Evolutionary conservation across 805 yeast species (phyloP).

Genomic region (Cyberlindnera lachancei): DNA sequence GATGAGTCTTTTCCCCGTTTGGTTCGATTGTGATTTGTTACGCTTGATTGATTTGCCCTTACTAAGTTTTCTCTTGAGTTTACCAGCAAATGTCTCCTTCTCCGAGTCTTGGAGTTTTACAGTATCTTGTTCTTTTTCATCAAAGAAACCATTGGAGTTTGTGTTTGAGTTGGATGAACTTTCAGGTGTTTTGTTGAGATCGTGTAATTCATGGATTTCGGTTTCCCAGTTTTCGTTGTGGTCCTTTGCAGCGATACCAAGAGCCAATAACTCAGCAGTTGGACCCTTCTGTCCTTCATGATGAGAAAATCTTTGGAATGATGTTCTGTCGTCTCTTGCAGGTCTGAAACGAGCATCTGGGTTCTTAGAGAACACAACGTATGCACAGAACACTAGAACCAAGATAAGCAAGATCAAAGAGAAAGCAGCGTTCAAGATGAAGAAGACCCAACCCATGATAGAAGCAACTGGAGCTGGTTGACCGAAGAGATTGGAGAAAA

Average conservation of each 20-base stretch:
- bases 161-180: conserved; percentile 13
- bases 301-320: conserved; percentile 54
- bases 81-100: conserved; percentile 33
- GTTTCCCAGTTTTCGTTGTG: conserved; percentile 71
- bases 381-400: conserved; percentile 58
- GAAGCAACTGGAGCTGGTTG: conserved; percentile 75
- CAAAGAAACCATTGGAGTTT: too few species aligned
- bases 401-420: conserved; percentile 64
- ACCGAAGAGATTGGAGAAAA: conserved; percentile 77
- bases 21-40: conserved; percentile 11
- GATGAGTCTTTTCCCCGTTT: conserved; percentile 10
- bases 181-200: conserved; percentile 10
- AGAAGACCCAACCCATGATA: conserved; percentile 88
- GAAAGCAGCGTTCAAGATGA: conserved; percentile 83
- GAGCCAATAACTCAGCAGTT: conserved; percentile 53
- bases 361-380: conserved; percentile 66
- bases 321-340: conserved; percentile 86
- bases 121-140: conserved; percentile 18
- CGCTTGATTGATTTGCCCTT: conserved; percentile 22
- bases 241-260: conserved; percentile 78
- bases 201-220: conserved; percentile 29
- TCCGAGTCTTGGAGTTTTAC: conserved; percentile 27
- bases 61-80: conserved; percentile 35
- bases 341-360: conserved; percentile 88
- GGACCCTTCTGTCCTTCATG: conserved; percentile 26